These are phyloP conservation scores for Dendrobium nobile DNA, from an alignment of 106 monocot species.

Conservation along the genomic window DNA sequence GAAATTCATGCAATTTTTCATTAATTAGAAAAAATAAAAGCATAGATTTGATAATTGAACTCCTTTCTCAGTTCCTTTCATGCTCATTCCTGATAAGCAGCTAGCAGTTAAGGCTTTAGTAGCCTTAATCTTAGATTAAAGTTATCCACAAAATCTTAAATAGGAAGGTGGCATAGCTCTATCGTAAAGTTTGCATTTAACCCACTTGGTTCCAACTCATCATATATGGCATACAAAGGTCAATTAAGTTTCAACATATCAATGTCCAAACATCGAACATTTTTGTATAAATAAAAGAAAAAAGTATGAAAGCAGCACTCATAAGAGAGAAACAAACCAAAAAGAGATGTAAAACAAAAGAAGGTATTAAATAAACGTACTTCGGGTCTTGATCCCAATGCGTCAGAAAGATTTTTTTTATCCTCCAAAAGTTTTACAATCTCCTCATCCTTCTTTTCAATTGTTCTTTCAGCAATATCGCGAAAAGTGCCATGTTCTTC, in stretches of 20 bases:
- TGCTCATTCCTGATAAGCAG: neutral
- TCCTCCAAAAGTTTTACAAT: slow-evolving; percentile 57
- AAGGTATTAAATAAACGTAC: slow-evolving; percentile 28
- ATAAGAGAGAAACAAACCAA: neutral
- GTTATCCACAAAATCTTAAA: neutral
- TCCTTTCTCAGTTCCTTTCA: neutral
- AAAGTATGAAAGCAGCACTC: neutral
- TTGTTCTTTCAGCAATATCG: slow-evolving; percentile 79
- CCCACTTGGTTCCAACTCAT: neutral
- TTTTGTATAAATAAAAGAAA: neutral
- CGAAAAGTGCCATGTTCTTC: slow-evolving; percentile 81
- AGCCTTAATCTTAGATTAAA: neutral
- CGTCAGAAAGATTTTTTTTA: slow-evolving; percentile 44
- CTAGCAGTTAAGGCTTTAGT: neutral
- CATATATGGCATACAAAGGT: neutral
- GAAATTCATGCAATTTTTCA: neutral
- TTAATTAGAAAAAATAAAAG: neutral
- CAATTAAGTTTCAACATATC: neutral
- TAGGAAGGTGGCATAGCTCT: neutral
- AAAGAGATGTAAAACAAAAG: neutral
- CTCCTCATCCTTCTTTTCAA: slow-evolving; percentile 88
- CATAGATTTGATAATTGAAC: neutral
- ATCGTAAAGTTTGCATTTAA: neutral
- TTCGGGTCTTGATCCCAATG: slow-evolving; percentile 41
- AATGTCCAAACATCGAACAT: neutral